Percentiles rank a stretch among this genome's conserved stretches.
Evolutionary conservation across 495 filamentous ascomycete genomes (phyloP).

Genomic region (Penicillium cataractarum): DNA sequence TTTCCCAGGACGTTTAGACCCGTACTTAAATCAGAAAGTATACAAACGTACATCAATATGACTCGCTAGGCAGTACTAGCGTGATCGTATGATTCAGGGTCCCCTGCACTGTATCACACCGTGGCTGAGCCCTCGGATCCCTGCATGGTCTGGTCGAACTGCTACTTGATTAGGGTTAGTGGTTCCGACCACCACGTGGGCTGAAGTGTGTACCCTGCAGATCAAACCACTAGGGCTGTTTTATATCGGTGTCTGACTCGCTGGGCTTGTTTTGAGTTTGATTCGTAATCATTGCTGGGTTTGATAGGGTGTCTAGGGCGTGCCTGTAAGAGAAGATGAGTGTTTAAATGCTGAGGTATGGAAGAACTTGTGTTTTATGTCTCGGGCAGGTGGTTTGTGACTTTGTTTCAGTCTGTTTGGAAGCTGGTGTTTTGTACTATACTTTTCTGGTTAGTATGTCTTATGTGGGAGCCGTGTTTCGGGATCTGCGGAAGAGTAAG

Average conservation of each 20-base stretch:
- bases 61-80: not conserved
- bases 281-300: not conserved
- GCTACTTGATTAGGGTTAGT: not conserved
- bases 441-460: not conserved
- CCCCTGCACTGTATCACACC: not conserved
- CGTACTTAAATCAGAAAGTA: not conserved
- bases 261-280: not conserved
- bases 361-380: not conserved
- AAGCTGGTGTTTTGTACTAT: not conserved
- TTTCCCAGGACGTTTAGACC: not conserved
- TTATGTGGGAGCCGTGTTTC: not conserved
- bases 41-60: not conserved
- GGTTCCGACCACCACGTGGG: slow-evolving; percentile 3
- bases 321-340: not conserved
- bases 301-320: not conserved
- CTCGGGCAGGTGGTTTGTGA: not conserved
- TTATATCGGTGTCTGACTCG: not conserved
- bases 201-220: slow-evolving; percentile 10
- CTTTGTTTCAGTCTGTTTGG: not conserved
- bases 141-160: slow-evolving; percentile 1
- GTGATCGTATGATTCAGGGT: not conserved
- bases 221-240: not conserved
- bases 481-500: not conserved
- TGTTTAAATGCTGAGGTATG: not conserved
- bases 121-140: slow-evolving; percentile 1